phyloP scores from a whole-genome alignment of 495 filamentous ascomycete species.

The Lineolata rhizophorae region DNA sequence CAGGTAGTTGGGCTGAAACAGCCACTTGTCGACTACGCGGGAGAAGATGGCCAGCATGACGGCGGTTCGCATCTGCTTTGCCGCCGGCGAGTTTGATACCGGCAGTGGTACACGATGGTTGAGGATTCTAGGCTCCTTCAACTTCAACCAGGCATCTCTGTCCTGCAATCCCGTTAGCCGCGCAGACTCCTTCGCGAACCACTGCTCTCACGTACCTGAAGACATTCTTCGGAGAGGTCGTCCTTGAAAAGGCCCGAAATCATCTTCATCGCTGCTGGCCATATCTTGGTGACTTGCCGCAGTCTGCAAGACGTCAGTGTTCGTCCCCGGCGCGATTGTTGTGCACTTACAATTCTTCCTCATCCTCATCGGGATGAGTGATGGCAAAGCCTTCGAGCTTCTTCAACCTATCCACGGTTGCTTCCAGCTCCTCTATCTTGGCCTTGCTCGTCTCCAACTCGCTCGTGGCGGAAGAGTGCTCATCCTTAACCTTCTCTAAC shows the following conservation, averaged over 20 bases:
- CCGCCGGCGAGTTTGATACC: constrained; percentile 2
- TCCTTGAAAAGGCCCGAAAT: not conserved
- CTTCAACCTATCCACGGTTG: not conserved
- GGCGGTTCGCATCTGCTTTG: constrained; percentile 6
- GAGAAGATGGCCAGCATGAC: constrained; percentile 3
- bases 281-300: not conserved
- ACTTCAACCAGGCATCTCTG: not conserved
- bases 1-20: too few species aligned
- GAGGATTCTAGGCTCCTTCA: not conserved
- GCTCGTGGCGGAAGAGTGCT: not conserved
- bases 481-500: not conserved
- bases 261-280: not conserved
- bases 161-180: not conserved
- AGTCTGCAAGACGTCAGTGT: not conserved
- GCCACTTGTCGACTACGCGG: constrained; percentile 1
- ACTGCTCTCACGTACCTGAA: not conserved
- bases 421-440: not conserved
- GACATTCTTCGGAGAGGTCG: not conserved
- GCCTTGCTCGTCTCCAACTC: not conserved
- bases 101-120: constrained; percentile 3
- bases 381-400: too few species aligned
- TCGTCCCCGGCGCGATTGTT: not conserved
- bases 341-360: not conserved
- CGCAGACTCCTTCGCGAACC: not conserved
- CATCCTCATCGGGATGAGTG: not conserved